Evolutionary conservation across 1,284 basidiomycete species (phyloP).

Genomic region (Stereum hirsutum): DNA sequence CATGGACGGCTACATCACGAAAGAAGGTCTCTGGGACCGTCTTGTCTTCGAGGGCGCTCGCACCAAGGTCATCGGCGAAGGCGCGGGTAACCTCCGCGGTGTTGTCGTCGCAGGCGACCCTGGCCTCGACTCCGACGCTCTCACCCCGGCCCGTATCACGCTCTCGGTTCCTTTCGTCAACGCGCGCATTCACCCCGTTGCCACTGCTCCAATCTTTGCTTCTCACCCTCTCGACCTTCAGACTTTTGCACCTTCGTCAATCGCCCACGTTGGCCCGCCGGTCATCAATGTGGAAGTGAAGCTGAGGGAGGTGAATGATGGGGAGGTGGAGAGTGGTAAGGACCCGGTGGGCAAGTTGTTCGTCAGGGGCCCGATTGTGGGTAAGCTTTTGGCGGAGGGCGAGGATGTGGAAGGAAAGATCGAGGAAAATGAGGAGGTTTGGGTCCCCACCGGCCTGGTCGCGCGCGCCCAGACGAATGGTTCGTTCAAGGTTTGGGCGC

Average conservation of each 20-base stretch:
- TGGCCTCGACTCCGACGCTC: conserved; percentile 22
- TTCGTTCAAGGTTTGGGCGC: conserved; percentile 35
- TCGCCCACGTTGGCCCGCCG: conserved; percentile 63
- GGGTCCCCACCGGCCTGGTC: conserved; percentile 37
- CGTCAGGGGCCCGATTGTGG: conserved; percentile 41
- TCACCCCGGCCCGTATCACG: conserved; percentile 57
- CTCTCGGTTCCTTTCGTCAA: conserved; percentile 66
- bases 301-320: conserved; percentile 53
- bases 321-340: conserved; percentile 46
- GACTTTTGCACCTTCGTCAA: conserved; percentile 36
- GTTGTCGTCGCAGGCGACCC: conserved; percentile 55
- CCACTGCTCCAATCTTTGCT: conserved; percentile 62
- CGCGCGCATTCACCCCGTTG: conserved; percentile 46
- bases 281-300: conserved; percentile 69
- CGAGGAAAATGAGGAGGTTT: conserved; percentile 28
- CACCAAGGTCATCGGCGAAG: conserved; percentile 44
- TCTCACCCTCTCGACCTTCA: conserved; percentile 72
- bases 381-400: conserved; percentile 32
- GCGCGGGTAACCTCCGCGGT: conserved; percentile 47
- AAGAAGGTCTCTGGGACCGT: conserved; percentile 73
- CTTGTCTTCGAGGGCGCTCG: conserved; percentile 62
- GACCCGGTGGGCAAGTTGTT: conserved; percentile 23
- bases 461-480: conserved; percentile 54
- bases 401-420: conserved; percentile 26
- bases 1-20: conserved; percentile 60